Evolutionary conservation across 306 rosid species (phyloP).

Genomic region (Erythrophleum fordii): DNA sequence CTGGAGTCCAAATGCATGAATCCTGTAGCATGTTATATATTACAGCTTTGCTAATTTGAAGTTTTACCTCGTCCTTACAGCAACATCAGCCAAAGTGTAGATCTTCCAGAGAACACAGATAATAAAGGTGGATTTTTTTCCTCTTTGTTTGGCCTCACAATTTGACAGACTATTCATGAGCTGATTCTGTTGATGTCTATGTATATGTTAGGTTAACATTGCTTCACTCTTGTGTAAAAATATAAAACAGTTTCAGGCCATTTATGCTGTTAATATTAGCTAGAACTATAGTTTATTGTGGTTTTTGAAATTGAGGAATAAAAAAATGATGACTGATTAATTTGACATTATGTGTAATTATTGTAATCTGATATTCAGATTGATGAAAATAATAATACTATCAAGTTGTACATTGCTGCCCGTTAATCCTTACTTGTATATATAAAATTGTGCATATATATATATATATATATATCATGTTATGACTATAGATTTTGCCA

Average conservation of each 20-base stretch:
- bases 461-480: neutral
- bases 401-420: conserved; percentile 11
- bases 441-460: neutral
- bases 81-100: conserved; percentile 48
- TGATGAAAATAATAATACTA: neutral
- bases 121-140: conserved; percentile 38
- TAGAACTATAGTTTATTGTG: conserved; percentile 12
- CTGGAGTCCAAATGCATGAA: conserved; percentile 12
- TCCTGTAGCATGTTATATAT: neutral
- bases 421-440: neutral
- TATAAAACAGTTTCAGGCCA: neutral
- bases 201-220: neutral
- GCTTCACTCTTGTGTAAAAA: neutral
- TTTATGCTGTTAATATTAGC: neutral
- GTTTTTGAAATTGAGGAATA: neutral
- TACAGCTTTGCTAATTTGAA: conserved; percentile 21
- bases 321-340: neutral
- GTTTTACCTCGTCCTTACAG: conserved; percentile 56
- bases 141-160: conserved; percentile 21
- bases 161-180: conserved; percentile 24
- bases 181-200: conserved; percentile 15
- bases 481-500: neutral
- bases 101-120: conserved; percentile 51
- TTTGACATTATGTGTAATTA: neutral
- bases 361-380: neutral